Evolutionary conservation across 306 rosid species (phyloP).

Genomic region (Begonia loranthoides): DNA sequence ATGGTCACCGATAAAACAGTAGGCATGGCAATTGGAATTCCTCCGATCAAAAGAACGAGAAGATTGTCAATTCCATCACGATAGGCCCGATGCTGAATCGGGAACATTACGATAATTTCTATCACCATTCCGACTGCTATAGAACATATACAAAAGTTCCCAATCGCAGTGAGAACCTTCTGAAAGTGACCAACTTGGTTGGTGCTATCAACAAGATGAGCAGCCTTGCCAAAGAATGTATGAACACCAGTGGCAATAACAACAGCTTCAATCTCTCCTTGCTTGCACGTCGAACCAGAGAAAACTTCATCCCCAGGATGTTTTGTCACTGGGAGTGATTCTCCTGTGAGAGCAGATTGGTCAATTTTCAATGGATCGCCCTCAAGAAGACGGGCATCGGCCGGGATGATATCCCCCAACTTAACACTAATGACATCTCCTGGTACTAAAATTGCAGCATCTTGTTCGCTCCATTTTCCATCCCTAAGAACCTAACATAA

Average conservation of each 20-base stretch:
- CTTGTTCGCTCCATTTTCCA: constrained; percentile 86
- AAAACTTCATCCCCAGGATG: constrained; percentile 88
- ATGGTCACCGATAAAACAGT: constrained; percentile 96
- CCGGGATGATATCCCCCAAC: constrained; percentile 91
- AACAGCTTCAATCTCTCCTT: constrained; percentile 94
- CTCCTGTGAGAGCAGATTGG: constrained; percentile 96
- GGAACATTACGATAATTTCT: constrained; percentile 92
- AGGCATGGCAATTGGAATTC: constrained; percentile 99
- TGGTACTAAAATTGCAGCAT: constrained; percentile 87
- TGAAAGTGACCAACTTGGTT: constrained; percentile 99
- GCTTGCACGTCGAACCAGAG: constrained; percentile 98
- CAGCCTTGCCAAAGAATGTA: constrained; percentile 97
- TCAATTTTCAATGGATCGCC: constrained; percentile 92
- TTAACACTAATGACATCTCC: constrained; percentile 92
- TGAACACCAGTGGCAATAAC: constrained; percentile 99
- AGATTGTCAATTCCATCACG: constrained; percentile 91
- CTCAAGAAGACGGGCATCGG: constrained; percentile 99
- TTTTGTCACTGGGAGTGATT: constrained; percentile 90
- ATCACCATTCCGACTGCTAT: constrained; percentile 83
- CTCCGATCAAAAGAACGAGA: constrained; percentile 93
- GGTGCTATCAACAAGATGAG: constrained; percentile 95
- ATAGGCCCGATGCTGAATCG: constrained; percentile 77
- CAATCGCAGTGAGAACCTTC: constrained; percentile 82
- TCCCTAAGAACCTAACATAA: constrained; percentile 70
- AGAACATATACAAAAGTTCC: constrained; percentile 93